A percentile compares a stretch with the other conserved stretches of the same genome.
These are phyloP conservation scores for Lycium barbarum DNA, from an alignment of 257 asterid genomes.

Conservation along the genomic window DNA sequence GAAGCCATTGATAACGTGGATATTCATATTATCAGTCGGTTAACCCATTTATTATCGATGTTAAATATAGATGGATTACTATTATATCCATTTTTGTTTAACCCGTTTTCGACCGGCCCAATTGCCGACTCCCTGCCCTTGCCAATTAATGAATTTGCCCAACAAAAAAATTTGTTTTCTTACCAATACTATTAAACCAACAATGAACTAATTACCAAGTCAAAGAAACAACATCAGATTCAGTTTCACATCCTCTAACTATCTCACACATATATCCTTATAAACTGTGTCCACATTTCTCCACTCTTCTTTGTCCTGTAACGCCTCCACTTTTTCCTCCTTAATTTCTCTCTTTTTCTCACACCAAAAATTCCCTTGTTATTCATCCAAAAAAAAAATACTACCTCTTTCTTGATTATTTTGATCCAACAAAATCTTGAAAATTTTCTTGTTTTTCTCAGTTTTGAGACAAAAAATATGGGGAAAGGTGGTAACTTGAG, in stretches of 20 bases:
- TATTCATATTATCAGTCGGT: no score
- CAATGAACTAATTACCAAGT: not conserved
- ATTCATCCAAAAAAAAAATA: constrained; percentile 17
- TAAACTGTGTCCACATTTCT: not conserved
- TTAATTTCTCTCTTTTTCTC: not conserved
- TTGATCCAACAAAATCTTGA: not conserved
- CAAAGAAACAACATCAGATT: constrained; percentile 14
- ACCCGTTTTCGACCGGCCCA: no score
- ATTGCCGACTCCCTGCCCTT: no score
- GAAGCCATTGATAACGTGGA: no score
- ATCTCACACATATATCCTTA: constrained; percentile 24
- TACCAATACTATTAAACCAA: no score
- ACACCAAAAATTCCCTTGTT: not conserved
- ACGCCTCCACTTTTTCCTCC: constrained; percentile 28
- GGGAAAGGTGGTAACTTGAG: constrained; percentile 63
- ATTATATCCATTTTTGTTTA: no score
- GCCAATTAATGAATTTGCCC: no score
- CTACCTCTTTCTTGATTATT: not conserved
- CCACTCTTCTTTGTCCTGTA: not conserved
- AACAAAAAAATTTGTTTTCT: no score
- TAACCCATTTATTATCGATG: no score
- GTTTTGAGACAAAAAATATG: constrained; percentile 38
- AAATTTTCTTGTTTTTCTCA: not conserved
- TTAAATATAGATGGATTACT: no score
- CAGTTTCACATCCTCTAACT: constrained; percentile 19